Percentiles rank a stretch among this genome's conserved stretches.
Evolutionary conservation across 148 eudicot genomes (phyloP).

Genomic region (Cornus controversa): DNA sequence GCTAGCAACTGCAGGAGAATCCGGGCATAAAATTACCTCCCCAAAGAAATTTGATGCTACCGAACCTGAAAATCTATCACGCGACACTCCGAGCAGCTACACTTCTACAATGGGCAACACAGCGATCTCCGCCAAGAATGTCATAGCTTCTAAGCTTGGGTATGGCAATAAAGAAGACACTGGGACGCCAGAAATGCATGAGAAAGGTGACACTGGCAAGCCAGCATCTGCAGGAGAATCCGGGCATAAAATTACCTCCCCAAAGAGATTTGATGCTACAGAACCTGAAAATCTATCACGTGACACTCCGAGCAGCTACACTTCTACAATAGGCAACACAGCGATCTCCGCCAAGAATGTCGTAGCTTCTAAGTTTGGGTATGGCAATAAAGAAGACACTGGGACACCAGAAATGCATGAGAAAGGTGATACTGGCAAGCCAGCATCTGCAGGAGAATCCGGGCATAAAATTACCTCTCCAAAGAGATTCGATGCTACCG

Average conservation of each 20-base stretch:
- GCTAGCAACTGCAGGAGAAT: conserved; percentile 19
- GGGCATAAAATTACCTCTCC: conserved; percentile 27
- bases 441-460: conserved; percentile 21
- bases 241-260: conserved; percentile 27
- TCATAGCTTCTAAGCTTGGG: conserved; percentile 43
- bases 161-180: conserved; percentile 17
- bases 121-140: conserved; percentile 42
- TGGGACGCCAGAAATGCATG: background rate
- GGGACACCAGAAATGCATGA: background rate
- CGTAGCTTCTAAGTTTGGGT: conserved; percentile 44
- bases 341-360: conserved; percentile 42
- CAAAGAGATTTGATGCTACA: conserved; percentile 13
- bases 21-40: conserved; percentile 28
- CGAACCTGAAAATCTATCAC: conserved; percentile 6
- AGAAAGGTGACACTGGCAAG: conserved; percentile 6
- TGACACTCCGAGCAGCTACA: conserved; percentile 25
- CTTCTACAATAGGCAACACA: conserved; percentile 26
- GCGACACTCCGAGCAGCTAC: conserved; percentile 25
- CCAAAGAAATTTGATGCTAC: conserved; percentile 16
- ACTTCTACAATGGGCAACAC: conserved; percentile 26
- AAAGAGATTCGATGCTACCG: conserved; percentile 13
- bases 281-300: conserved; percentile 9
- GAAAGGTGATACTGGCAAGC: conserved; percentile 5
- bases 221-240: conserved; percentile 20
- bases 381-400: conserved; percentile 13